Conservation (phyloP, 306 rosid genomes). For the Rubus parviflorus region DNA sequence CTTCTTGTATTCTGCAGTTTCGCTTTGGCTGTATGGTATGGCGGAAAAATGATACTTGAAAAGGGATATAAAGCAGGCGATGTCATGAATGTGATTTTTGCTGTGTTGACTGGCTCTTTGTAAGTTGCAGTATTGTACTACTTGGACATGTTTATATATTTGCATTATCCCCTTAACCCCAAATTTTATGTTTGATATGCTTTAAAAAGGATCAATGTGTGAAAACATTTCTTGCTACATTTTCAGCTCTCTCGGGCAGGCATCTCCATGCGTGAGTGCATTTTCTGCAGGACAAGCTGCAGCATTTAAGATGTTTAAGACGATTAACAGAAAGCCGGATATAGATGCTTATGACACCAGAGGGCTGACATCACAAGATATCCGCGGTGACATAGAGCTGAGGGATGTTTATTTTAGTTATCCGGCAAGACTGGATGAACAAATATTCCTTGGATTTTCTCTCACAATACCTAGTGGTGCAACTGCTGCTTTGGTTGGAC, state of each 20-base stretch:
- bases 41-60: slow-evolving; percentile 74
- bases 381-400: slow-evolving; percentile 66
- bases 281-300: slow-evolving; percentile 90
- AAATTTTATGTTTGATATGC: not conserved
- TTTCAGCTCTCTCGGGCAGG: slow-evolving; percentile 68
- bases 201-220: not conserved
- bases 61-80: slow-evolving; percentile 77
- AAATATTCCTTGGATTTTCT: slow-evolving; percentile 58
- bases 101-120: slow-evolving; percentile 69
- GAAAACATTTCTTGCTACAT: not conserved
- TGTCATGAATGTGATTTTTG: slow-evolving; percentile 54
- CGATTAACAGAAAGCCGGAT: slow-evolving; percentile 65
- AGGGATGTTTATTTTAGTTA: slow-evolving; percentile 66
- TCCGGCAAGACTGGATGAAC: slow-evolving; percentile 72
- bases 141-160: not conserved
- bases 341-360: slow-evolving; percentile 61
- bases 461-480: slow-evolving; percentile 63
- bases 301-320: slow-evolving; percentile 83
- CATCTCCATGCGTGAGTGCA: slow-evolving; percentile 84
- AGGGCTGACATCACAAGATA: slow-evolving; percentile 53
- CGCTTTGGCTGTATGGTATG: slow-evolving; percentile 77
- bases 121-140: slow-evolving; percentile 34
- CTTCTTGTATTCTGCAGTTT: slow-evolving; percentile 42
- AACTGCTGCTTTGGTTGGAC: slow-evolving; percentile 76
- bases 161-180: not conserved